Conservation (phyloP, 2,329 filamentous ascomycete species). For the Teratosphaeria zuluensis region DNA sequence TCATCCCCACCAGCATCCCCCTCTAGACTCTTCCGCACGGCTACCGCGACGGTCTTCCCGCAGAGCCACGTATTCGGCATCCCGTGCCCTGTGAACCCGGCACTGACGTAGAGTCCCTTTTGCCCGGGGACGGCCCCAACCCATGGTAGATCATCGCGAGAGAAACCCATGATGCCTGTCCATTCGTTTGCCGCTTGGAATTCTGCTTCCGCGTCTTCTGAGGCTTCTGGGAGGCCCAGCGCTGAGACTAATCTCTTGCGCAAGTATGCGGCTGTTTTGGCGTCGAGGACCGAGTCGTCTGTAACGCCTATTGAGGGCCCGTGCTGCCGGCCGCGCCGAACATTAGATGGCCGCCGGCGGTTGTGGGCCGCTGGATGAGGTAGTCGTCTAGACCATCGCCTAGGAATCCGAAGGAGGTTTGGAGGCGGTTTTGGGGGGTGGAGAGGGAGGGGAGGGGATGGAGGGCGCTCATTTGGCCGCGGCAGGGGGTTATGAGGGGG, state of each 20-base stretch:
- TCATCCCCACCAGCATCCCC: conserved; percentile 16
- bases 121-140: conserved; percentile 55
- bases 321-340: conserved; percentile 57
- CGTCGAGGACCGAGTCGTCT: conserved; percentile 51
- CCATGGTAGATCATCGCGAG: conserved; percentile 58
- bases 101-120: conserved; percentile 19
- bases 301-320: conserved; percentile 49
- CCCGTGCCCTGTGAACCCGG: conserved; percentile 51
- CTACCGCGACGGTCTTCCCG: conserved; percentile 52
- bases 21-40: conserved; percentile 39
- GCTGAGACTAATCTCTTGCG: conserved; percentile 32
- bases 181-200: conserved; percentile 46
- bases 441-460: conserved; percentile 40
- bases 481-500: conserved; percentile 64
- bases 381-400: conserved; percentile 58
- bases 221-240: conserved; percentile 26
- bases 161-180: conserved; percentile 75
- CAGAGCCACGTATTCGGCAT: conserved; percentile 65
- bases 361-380: conserved; percentile 57
- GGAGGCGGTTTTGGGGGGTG: conserved; percentile 31
- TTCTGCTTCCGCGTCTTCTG: conserved; percentile 31
- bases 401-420: conserved; percentile 56
- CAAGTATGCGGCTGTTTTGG: conserved; percentile 47
- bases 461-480: conserved; percentile 63
- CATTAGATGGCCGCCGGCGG: conserved; percentile 48